Evolutionary conservation across 2,329 filamentous ascomycete species (phyloP).

Genomic region (Aurifilum marmelostoma): DNA sequence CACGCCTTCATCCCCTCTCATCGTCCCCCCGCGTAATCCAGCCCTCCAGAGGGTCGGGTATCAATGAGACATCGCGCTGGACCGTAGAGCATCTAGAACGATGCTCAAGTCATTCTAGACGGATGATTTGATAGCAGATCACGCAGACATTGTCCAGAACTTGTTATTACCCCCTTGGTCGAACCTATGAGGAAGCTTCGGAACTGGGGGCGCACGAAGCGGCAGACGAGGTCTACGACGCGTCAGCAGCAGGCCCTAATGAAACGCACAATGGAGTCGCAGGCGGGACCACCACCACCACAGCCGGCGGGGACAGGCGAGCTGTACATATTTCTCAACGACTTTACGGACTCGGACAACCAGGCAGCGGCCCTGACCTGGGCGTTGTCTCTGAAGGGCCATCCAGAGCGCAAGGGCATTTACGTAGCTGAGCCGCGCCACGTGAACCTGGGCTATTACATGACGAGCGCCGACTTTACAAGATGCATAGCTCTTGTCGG

Average conservation of each 20-base stretch:
- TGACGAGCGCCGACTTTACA: constrained; percentile 23
- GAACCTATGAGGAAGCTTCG: constrained; percentile 23
- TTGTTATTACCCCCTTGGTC: not conserved
- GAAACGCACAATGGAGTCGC: constrained; percentile 19
- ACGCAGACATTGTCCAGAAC: not conserved
- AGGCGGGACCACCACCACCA: constrained; percentile 10
- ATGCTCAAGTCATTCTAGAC: not conserved
- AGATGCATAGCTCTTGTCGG: constrained; percentile 20
- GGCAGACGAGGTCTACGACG: constrained; percentile 24
- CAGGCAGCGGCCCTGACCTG: constrained; percentile 26
- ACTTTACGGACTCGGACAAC: constrained; percentile 29
- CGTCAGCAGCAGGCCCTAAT: constrained; percentile 20
- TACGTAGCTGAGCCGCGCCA: constrained; percentile 29
- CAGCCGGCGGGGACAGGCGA: not conserved
- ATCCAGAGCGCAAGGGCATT: constrained; percentile 20
- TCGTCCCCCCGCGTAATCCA: not conserved
- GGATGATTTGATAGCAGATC: not conserved
- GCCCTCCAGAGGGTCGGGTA: not conserved
- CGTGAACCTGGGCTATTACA: constrained; percentile 28
- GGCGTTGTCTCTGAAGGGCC: constrained; percentile 8
- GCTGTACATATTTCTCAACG: constrained; percentile 26
- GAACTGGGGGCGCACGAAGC: constrained; percentile 18
- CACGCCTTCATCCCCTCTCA: not conserved
- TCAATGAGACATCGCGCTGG: not conserved
- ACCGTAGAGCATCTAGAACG: not conserved